phyloP scores from a whole-genome alignment of 192 early-diverging fungal genomes.

The Linnemannia hyalina region DNA sequence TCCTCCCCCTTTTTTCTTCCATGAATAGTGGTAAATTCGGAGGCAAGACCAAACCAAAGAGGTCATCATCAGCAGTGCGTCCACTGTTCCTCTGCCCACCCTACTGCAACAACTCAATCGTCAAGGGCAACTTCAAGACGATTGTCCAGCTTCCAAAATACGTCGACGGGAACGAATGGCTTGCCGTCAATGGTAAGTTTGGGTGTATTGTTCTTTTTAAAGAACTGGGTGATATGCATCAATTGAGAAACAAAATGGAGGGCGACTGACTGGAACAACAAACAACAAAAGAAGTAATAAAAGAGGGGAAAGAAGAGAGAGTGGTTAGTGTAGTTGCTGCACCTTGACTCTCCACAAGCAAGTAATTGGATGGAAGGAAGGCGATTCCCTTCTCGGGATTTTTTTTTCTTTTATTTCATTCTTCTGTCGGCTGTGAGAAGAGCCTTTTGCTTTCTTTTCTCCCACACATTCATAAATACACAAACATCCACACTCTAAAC shows the following conservation, averaged over 20 bases:
- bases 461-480: not conserved
- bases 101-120: slow-evolving; percentile 83
- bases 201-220: not conserved
- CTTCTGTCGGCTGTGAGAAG: not conserved
- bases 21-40: slow-evolving; percentile 38
- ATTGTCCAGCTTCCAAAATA: slow-evolving; percentile 92
- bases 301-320: not conserved
- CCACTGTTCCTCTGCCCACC: slow-evolving; percentile 72
- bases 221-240: not conserved
- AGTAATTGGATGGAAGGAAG: not conserved
- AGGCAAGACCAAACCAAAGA: slow-evolving; percentile 39
- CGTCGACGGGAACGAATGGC: slow-evolving; percentile 96
- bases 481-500: not conserved
- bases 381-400: not conserved
- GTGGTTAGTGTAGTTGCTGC: not conserved
- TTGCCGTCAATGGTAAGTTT: slow-evolving; percentile 78
- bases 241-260: not conserved
- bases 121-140: slow-evolving; percentile 93
- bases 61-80: slow-evolving; percentile 47
- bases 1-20: not conserved
- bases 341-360: not conserved
- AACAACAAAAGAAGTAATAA: not conserved
- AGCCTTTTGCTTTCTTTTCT: slow-evolving; percentile 12
- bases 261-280: not conserved
- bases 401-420: slow-evolving; percentile 4